A percentile compares a stretch with the other conserved stretches of the same genome.
These are phyloP conservation scores for Penicillium egyptiacum DNA, from an alignment of 495 filamentous ascomycete species.

Conservation along the genomic window DNA sequence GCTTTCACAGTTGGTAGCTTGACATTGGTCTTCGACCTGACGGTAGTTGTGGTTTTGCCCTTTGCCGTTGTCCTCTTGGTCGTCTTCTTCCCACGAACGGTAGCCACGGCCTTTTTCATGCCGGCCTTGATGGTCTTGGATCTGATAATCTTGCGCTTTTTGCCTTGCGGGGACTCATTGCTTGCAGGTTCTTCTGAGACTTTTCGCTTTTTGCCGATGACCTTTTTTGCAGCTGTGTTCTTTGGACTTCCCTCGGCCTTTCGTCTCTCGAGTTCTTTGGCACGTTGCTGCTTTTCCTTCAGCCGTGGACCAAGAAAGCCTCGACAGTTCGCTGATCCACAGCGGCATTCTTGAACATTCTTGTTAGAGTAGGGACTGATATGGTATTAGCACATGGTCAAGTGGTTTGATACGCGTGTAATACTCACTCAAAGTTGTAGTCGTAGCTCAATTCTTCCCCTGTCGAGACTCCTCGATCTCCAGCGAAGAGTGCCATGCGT, in stretches of 20 bases:
- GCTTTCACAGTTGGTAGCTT: constrained; percentile 30
- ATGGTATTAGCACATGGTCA: constrained; percentile 15
- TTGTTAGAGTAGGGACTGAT: constrained; percentile 68
- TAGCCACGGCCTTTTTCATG: constrained; percentile 37
- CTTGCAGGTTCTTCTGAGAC: constrained; percentile 22
- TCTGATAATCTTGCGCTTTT: constrained; percentile 39
- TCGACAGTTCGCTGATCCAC: constrained; percentile 72
- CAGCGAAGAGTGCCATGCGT: constrained; percentile 95
- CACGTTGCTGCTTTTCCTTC: constrained; percentile 51
- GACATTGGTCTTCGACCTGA: constrained; percentile 25
- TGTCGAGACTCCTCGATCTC: constrained; percentile 82
- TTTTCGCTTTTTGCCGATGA: constrained; percentile 36
- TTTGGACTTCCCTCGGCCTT: constrained; percentile 50
- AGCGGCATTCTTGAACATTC: constrained; percentile 81
- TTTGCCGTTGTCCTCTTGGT: constrained; percentile 24
- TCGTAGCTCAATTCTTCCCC: constrained; percentile 98
- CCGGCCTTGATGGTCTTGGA: constrained; percentile 39
- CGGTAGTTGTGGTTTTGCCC: constrained; percentile 12
- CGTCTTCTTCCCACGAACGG: constrained; percentile 23
- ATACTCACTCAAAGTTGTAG: constrained; percentile 86
- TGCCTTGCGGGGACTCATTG: constrained; percentile 28
- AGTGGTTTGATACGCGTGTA: neutral
- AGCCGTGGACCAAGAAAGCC: constrained; percentile 75
- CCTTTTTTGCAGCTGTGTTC: constrained; percentile 19
- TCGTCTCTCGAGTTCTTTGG: constrained; percentile 37